Base-by-base conservation (phyloP, 257 asterid species). In the Cordia subcordata region DNA sequence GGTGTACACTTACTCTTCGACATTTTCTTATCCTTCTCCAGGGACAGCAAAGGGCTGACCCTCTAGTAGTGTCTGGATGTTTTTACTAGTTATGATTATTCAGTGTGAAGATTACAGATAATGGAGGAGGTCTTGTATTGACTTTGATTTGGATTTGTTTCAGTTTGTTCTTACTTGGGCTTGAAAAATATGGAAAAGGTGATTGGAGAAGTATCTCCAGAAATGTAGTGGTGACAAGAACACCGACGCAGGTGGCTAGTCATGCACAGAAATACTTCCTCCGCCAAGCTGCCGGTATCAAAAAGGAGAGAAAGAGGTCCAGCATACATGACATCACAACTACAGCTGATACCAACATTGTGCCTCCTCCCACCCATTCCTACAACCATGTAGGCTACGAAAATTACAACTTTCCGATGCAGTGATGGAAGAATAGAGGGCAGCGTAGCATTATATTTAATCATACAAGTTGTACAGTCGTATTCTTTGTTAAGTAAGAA, bases 181-280 rank as follows among this genome's bases (percentile, higher is more conserved):
- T 90, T 0, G 80, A 78, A 0, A 71, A 49, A 60, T 90, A 82
- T 10, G 97, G 95, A 9, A 90, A 83, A 70, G 97, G 97, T 6
- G 97, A 90, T 51, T 90, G 97, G 97, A 82, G 97, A 67, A 90
- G 97, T 77, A 90, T 90, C 19, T 90, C 97, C n/a, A 82, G 97
- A 65, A 86, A 90, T 1, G 91, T 81, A 23, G 97, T 90, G 32
- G 95, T 90, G 11, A 79, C 97, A 0, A 81, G 95, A 72, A 90
- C 97, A 5, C 94, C 97, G 10, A 90, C 97, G 2, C 97, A 90
- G 64, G 97, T 90, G 40, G 97, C 97, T 11, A 90, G 97, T 57
- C 97, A 90, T 56, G 97, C 97, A 9, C 97, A 90, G 63, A 90
- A 90, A 21, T 90, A 84, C 35, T 90, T 74, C 72, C 94, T 86